Base-by-base conservation (phyloP, 768 basidiomycete genomes). In the Saitozyma podzolica region DNA sequence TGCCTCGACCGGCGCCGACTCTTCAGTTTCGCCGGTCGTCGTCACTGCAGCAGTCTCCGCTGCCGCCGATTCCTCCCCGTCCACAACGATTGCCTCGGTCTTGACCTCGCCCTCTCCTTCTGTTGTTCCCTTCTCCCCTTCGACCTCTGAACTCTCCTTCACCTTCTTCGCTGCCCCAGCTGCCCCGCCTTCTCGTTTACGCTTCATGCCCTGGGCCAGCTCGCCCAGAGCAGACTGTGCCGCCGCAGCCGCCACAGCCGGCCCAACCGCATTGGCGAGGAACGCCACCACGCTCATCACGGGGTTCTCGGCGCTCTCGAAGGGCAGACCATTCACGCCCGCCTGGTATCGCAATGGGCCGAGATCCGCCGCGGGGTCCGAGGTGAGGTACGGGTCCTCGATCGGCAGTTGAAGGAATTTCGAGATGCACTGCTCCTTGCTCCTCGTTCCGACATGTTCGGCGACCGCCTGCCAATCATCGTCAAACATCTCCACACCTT, bases 281-380 rank as follows among this genome's bases (percentile, higher is more conserved):
- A 97, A 98, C 1, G 96, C 92, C 17, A 98, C 94, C 20, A 98
- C 96, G 78, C 90, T 92, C 92, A 99, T 92, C 16, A 99, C 92
- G 0, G 96, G 96, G 74, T 98, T 98, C 74, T 99, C 96, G 6
- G 90, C 87, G 77, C 92, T 90, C 70, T 92, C 89, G 76, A 97
- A 96, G 0, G 95, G 95, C 58, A 96, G 84, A 14, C 89, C 73
- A 42, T 73, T 72, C n/a, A 73, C 49, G 10, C 74, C 73, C 8
- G 75, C 68, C 50, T 76, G 69, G 51, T 70, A 76, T 54, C 68
- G 58, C 19, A 79, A 54, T 20, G 74, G 74, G n/a, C 78, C 78
- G 5, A 76, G 59, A 55, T 76, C 65, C 29, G 72, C 70, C 6
- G 69, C 71, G 11, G 67, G 65, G 42, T 75, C 76, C 3, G 85